Percentiles rank a stretch among this genome's conserved stretches.
These are phyloP conservation scores for Filosporella fistucella DNA, from an alignment of 495 filamentous ascomycete genomes.

Conservation along the genomic window DNA sequence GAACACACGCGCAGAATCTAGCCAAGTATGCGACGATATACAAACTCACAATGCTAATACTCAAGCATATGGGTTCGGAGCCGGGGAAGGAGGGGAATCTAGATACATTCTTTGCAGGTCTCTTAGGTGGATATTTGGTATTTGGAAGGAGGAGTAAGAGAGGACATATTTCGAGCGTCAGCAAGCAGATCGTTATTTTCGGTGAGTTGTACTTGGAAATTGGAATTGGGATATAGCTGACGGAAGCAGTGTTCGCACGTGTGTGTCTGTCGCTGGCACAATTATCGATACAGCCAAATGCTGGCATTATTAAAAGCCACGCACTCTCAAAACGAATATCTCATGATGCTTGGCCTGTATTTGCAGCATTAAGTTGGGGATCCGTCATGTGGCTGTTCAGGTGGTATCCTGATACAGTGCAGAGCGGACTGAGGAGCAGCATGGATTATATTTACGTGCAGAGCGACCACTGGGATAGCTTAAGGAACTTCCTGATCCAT, in stretches of 20 bases:
- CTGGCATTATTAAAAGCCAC: slow-evolving; percentile 33
- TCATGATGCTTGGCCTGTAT: slow-evolving; percentile 80
- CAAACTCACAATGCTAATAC: slow-evolving; percentile 69
- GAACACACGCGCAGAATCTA: slow-evolving; percentile 86
- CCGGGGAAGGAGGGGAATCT: slow-evolving; percentile 60
- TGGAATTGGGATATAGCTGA: background rate
- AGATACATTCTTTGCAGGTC: slow-evolving; percentile 85
- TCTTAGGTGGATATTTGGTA: slow-evolving; percentile 86
- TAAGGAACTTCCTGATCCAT: slow-evolving; percentile 74
- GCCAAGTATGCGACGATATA: slow-evolving; percentile 86
- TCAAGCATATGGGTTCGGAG: slow-evolving; percentile 60
- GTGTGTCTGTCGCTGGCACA: slow-evolving; percentile 81
- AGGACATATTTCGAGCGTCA: slow-evolving; percentile 73
- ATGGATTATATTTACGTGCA: slow-evolving; percentile 96
- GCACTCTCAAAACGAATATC: slow-evolving; percentile 41
- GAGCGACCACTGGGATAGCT: slow-evolving; percentile 77
- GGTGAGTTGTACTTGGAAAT: slow-evolving; percentile 5
- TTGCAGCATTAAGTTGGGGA: slow-evolving; percentile 86
- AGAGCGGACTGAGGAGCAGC: slow-evolving; percentile 85
- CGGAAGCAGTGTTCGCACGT: slow-evolving; percentile 69
- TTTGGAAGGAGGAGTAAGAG: slow-evolving; percentile 65
- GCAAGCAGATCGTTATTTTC: slow-evolving; percentile 98
- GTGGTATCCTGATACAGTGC: slow-evolving; percentile 84
- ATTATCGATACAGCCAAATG: slow-evolving; percentile 62
- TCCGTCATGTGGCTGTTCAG: slow-evolving; percentile 93